These are phyloP conservation scores for Pseudonitzschia pungens DNA, from an alignment of 108 stramenopile genomes.

Conservation along the genomic window DNA sequence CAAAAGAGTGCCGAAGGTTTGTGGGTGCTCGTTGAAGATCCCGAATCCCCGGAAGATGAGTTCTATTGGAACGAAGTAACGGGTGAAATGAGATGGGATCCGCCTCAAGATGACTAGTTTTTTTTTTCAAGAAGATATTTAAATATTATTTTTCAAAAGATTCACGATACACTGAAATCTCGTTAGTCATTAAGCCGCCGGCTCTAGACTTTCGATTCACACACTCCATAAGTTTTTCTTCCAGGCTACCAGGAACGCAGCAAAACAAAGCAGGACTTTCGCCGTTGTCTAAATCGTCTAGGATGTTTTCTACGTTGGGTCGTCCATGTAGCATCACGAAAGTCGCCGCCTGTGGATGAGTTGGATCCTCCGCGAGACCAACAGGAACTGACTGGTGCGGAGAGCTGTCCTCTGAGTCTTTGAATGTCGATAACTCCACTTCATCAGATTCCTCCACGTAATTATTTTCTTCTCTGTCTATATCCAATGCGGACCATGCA, in stretches of 20 bases:
- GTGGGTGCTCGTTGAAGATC: slow-evolving; percentile 14
- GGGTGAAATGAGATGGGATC: slow-evolving; percentile 19
- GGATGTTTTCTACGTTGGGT: background rate
- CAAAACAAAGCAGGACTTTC: slow-evolving; percentile 7
- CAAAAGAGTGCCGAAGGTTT: background rate
- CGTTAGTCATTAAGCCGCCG: background rate
- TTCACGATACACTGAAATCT: slow-evolving; percentile 10
- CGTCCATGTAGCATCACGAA: background rate
- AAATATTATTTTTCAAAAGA: slow-evolving; percentile 8
- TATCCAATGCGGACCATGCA: background rate
- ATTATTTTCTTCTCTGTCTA: background rate
- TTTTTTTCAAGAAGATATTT: background rate
- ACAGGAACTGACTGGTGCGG: background rate
- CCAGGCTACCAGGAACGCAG: slow-evolving; percentile 7
- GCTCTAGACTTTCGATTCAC: background rate
- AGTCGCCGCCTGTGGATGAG: background rate
- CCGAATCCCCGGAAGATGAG: slow-evolving; percentile 8
- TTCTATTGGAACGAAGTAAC: slow-evolving; percentile 20
- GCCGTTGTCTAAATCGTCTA: slow-evolving; percentile 1
- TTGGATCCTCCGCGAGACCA: background rate
- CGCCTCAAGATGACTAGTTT: background rate
- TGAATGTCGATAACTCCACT: background rate
- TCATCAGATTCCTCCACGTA: background rate
- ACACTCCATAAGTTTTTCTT: background rate
- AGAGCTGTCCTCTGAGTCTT: background rate